Evolutionary conservation across 345 rosid species (phyloP).

Genomic region (Syzygium jambos): DNA sequence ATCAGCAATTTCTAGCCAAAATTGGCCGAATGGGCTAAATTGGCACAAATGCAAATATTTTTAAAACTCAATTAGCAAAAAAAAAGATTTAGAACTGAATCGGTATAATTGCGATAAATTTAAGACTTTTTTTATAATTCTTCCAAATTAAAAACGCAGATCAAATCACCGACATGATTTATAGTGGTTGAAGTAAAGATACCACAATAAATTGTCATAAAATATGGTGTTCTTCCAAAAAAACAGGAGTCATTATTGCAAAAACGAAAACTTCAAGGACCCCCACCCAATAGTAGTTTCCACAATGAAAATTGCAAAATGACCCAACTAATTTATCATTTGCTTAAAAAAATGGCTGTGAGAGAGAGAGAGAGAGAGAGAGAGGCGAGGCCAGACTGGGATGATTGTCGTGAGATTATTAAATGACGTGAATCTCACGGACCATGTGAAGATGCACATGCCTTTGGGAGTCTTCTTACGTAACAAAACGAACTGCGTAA

Average conservation of each 20-base stretch:
- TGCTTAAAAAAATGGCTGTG: neutral
- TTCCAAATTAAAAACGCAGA: too few species aligned
- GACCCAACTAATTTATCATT: neutral
- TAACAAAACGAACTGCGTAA: neutral
- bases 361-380: neutral
- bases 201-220: neutral
- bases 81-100: too few species aligned
- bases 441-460: conserved; percentile 3
- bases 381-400: neutral
- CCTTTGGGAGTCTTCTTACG: neutral
- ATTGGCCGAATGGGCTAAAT: too few species aligned
- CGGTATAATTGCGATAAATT: too few species aligned
- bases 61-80: too few species aligned
- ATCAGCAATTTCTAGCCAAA: too few species aligned
- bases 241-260: neutral
- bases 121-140: too few species aligned
- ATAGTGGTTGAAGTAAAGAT: neutral
- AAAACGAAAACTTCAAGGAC: neutral
- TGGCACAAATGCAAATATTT: too few species aligned
- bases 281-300: neutral
- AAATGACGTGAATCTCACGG: neutral
- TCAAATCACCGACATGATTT: neutral
- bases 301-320: neutral
- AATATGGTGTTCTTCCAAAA: neutral
- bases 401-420: neutral